phyloP scores from a whole-genome alignment of 2,329 filamentous ascomycete genomes.

The Fusarium tanahbumbuense region DNA sequence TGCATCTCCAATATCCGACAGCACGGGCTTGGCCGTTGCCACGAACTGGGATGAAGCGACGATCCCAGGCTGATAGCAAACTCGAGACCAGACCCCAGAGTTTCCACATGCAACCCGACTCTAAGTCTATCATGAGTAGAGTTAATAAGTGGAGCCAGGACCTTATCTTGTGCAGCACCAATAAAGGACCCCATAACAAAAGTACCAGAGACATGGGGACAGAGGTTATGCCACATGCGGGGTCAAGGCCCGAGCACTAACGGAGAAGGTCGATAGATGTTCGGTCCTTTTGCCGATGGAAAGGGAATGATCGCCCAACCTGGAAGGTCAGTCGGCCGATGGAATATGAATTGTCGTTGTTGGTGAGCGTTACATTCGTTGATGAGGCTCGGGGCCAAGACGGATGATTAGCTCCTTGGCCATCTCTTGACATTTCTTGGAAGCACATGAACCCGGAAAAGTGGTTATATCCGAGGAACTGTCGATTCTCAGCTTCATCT shows the following conservation, averaged over 20 bases:
- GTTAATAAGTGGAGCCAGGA: conserved; percentile 19
- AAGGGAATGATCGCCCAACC: conserved; percentile 14
- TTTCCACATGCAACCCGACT: conserved; percentile 1
- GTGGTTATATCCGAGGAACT: not conserved
- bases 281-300: conserved; percentile 35
- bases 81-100: conserved; percentile 16
- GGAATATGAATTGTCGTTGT: not conserved
- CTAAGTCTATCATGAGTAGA: conserved; percentile 16
- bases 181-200: conserved; percentile 21
- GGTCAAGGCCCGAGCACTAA: conserved; percentile 32
- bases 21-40: conserved; percentile 30
- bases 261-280: conserved; percentile 6
- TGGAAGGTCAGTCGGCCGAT: conserved; percentile 35
- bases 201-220: conserved; percentile 19
- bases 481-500: not conserved
- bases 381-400: conserved; percentile 6
- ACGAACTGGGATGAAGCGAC: conserved; percentile 6
- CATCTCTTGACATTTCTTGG: conserved; percentile 7
- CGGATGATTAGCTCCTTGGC: conserved; percentile 2
- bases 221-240: conserved; percentile 28
- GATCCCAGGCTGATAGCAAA: conserved; percentile 25
- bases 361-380: not conserved
- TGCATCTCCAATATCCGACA: conserved; percentile 25
- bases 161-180: conserved; percentile 22
- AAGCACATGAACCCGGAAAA: not conserved